Conservation (phyloP, 1,284 basidiomycete species). For the Blastosporella zonata region DNA sequence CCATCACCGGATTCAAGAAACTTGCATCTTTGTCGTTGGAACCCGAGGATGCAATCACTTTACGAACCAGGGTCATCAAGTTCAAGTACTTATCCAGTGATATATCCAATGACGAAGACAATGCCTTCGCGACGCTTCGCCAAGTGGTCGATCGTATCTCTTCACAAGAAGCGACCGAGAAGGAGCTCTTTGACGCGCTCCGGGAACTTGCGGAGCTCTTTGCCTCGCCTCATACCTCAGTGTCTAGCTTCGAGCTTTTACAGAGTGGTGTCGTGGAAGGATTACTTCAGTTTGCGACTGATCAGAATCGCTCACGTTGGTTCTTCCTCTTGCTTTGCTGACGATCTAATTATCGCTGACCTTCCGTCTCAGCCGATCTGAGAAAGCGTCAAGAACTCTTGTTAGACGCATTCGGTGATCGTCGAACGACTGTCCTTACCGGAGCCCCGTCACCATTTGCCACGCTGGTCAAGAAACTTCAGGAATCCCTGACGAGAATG, state of each 20-base stretch:
- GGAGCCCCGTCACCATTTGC: slow-evolving; percentile 63
- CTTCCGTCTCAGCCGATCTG: slow-evolving; percentile 45
- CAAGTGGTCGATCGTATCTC: slow-evolving; percentile 64
- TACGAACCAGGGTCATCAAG: slow-evolving; percentile 81
- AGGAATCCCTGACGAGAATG: slow-evolving; percentile 90
- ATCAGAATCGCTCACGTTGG: slow-evolving; percentile 56
- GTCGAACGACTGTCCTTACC: slow-evolving; percentile 42
- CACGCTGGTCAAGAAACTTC: slow-evolving; percentile 89
- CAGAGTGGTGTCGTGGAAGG: slow-evolving; percentile 92
- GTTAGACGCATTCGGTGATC: slow-evolving; percentile 68
- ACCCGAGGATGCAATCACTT: slow-evolving; percentile 86
- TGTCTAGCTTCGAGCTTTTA: slow-evolving; percentile 95
- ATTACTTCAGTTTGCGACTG: slow-evolving; percentile 80
- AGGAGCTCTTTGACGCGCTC: slow-evolving; percentile 62
- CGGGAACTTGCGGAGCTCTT: slow-evolving; percentile 79
- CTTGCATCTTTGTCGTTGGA: slow-evolving; percentile 64
- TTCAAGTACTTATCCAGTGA: slow-evolving; percentile 71
- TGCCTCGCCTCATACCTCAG: slow-evolving; percentile 69
- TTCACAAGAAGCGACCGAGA: slow-evolving; percentile 54
- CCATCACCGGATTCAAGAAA: slow-evolving; percentile 66
- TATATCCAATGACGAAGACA: slow-evolving; percentile 60
- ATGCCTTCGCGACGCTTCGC: slow-evolving; percentile 63
- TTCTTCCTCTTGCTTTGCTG: slow-evolving; percentile 8
- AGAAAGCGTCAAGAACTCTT: slow-evolving; percentile 68
- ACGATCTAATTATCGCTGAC: slow-evolving; percentile 3